Evolutionary conservation across 495 filamentous ascomycete species (phyloP), one percentile per base, ranked within the genome.

Genomic region (Cladorrhinum samala): DNA sequence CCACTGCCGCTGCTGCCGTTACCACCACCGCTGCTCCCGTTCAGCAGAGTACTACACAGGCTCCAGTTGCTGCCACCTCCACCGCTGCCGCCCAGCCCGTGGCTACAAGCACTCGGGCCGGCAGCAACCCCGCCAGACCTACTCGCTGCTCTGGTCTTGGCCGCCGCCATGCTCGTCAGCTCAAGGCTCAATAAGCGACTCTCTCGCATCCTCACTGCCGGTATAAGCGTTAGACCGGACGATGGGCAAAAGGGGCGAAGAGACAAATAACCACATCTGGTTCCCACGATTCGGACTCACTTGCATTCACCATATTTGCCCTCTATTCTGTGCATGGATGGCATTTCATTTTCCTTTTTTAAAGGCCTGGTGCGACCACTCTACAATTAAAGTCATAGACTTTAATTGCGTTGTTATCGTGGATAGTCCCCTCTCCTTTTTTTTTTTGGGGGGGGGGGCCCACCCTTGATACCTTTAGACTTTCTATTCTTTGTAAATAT

Each of bases 1-100:
- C 56, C 17, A 53, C 56, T 42, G 38, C 46, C 16, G 59, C 52
- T 23, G 36, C 39, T 2, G 43, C 55, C 13, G 54, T 55, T 39
- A 44, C 44, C 3, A 27, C 45, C 40, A 23, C 43, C n/a, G 21
- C 52, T 25, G 41, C 51, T 21, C 36, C 46, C n/a, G n/a, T n/a
- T n/a, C n/a, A n/a, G n/a, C n/a, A n/a, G n/a, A n/a, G n/a, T n/a
- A n/a, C n/a, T n/a, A n/a, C n/a, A n/a, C n/a, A n/a, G 7, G 11
- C 49, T 21, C 14, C 55, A 17, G 20, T 50, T 17, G 17, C 46
- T 13, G 36, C 40, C 20, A 19, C 54, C 24, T 14, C 49, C 20
- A 55, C 68, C 0, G 37, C 50, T 33, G 45, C 24, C n/a, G 45
- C 45, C 23, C 43, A 18, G 5, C 40, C 52, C 19, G 21, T 23